Evolutionary conservation across 2,329 filamentous ascomycete species (phyloP).

Genomic region (Golovinomyces cichoracearum): DNA sequence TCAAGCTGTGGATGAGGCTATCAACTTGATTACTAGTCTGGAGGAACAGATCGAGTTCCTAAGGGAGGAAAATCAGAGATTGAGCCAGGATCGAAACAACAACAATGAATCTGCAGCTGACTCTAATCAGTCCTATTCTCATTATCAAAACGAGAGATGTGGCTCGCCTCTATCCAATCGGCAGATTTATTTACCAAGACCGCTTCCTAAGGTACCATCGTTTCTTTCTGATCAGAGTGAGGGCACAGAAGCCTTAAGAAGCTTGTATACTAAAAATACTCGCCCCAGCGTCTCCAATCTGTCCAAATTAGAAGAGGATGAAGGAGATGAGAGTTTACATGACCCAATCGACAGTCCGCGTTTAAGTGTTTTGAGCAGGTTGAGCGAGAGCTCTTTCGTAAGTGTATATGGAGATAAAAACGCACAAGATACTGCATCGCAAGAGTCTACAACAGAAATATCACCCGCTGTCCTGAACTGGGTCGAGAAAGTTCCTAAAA

Average conservation of each 20-base stretch:
- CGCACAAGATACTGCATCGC: slow-evolving; percentile 1
- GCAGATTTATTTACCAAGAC: background rate
- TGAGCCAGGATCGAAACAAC: background rate
- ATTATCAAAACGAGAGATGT: background rate
- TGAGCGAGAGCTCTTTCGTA: slow-evolving; percentile 41
- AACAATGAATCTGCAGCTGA: background rate
- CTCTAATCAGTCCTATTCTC: background rate
- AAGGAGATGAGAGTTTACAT: slow-evolving; percentile 16
- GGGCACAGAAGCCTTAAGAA: slow-evolving; percentile 33
- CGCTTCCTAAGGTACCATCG: slow-evolving; percentile 32
- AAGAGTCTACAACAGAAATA: slow-evolving; percentile 6
- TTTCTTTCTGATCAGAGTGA: slow-evolving; percentile 35
- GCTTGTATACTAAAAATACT: slow-evolving; percentile 21
- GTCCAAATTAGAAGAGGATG: slow-evolving; percentile 21
- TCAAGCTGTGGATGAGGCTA: slow-evolving; percentile 43
- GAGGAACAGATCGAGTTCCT: slow-evolving; percentile 28
- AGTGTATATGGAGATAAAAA: slow-evolving; percentile 33
- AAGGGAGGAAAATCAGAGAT: slow-evolving; percentile 5
- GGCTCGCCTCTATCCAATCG: background rate
- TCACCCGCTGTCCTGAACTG: slow-evolving; percentile 13
- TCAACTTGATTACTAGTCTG: slow-evolving; percentile 39
- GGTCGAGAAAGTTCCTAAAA: slow-evolving; percentile 11
- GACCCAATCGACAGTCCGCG: slow-evolving; percentile 28
- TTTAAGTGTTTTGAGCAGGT: slow-evolving; percentile 36
- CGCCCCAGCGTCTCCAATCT: slow-evolving; percentile 21